Base-by-base conservation (phyloP, 305 asterid species). In the Plantago coronopus region DNA sequence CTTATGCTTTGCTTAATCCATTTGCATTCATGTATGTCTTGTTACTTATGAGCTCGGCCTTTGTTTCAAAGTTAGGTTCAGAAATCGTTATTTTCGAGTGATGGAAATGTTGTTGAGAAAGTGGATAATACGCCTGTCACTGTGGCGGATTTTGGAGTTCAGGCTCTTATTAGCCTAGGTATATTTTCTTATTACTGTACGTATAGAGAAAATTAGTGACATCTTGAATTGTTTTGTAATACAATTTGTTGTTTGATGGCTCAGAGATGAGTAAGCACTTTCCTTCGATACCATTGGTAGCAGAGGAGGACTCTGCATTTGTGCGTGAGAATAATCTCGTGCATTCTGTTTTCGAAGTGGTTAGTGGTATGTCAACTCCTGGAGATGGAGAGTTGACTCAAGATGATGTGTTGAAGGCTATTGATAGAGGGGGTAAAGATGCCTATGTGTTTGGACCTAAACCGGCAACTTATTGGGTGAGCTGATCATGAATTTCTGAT, bases 121-220 rank as follows among this genome's bases (percentile, higher is more conserved):
- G 66, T 72, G 22, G 98, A 91, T 63, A 83, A 76, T 69, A 84
- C 98, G 17, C 98, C 98, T 9, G 98, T 91, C 34, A 91, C 98
- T 47, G 72, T 88, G 66, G 96, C 98, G 25, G 98, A 91, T 76
- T 91, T 88, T 67, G 98, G 96, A 61, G 98, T 88, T 73, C 98
- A 91, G 74, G 98, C 96, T 67, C 89, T 91, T 48, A 75, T 91
- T 69, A 91, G 98, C 79, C 72, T 88, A 67, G 98, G 98, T 91
- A 80, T 64, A 40, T 18, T 68, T 38, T 53, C 56, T 54, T 70
- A 17, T 9, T 18, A 21, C 15, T 40, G 19, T n/a, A n/a, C n/a
- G n/a, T n/a, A n/a, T 16, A 22, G 14, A 44, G 15, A 4, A 10
- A 38, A 11, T 10, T 38, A 38, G 43, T 38, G 43, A 10, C 2